Evolutionary conservation across 202 grass and related monocot species (phyloP), one percentile per base, ranked within the genome.

Genomic region (Elaeis oleifera): DNA sequence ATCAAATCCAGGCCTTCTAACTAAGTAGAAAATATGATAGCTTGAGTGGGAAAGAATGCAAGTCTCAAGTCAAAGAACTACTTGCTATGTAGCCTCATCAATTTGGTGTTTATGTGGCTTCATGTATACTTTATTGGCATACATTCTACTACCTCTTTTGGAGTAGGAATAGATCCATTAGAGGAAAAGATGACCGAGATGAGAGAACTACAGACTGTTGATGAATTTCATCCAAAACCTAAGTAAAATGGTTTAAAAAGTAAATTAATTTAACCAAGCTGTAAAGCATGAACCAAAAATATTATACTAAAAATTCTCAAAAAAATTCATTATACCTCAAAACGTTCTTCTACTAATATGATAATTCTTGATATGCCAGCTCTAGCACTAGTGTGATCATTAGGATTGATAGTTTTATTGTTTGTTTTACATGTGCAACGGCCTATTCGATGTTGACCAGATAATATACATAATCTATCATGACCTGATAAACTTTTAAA

Each of bases 151-250:
- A 79, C 64, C 77, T 99, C 85, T 62, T 81, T 89, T 65, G 94
- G 85, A 61, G 94, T 88, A 73, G 88, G 85, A 82, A 99, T 78
- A 4, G 88, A 94, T 58, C 94, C 94, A 76, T 94, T 89, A 19
- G 88, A 84, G 63, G 94, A 91, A 84, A 84, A 3, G 94, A 89
- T 76, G 82, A 78, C 49, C 85, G 88, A 25, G 94, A 89, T 51
- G 94, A 78, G 68, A 99, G 79, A 53, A 80, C 80, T 70, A 87
- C 78, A 62, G 94, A 94, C 53, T 99, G 94, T 69, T 99, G 94
- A 59, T 99, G 88, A 44, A 99, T 99, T 83, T 99, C 94, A 89
- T 99, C 94, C 75, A 92, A 75, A 60, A 99, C 94, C 94, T 99
- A 81, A 49, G 55, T 58, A 70, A 74, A 23, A 36, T 64, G 54